These are phyloP conservation scores for Phellinidium pouzarii DNA, from an alignment of 1,284 basidiomycete species.

Conservation along the genomic window DNA sequence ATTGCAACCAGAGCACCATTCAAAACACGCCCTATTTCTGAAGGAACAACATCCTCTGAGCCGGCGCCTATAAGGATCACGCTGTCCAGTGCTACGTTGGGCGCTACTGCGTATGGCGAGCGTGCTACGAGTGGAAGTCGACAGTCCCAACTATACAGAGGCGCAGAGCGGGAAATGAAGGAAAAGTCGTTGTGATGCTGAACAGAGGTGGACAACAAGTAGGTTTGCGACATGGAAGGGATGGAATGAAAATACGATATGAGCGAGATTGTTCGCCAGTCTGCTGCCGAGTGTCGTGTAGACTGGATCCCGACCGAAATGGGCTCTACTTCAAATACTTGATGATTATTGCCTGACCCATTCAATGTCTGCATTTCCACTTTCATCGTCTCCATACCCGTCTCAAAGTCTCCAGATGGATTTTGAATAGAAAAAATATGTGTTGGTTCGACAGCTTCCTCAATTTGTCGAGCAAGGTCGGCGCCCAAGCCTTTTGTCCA, in stretches of 20 bases:
- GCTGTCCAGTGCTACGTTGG: conserved; percentile 45
- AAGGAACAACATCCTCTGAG: conserved; percentile 62
- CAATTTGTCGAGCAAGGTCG: conserved; percentile 69
- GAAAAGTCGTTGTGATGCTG: conserved; percentile 17
- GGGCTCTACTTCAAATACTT: conserved; percentile 24
- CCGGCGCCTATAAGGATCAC: conserved; percentile 66
- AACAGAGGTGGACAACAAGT: not conserved
- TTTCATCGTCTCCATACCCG: conserved; percentile 20
- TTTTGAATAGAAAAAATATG: conserved; percentile 54
- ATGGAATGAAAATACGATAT: conserved; percentile 81
- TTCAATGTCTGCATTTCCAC: not conserved
- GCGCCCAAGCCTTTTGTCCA: conserved; percentile 94
- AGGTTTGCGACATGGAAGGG: conserved; percentile 31
- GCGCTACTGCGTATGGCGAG: conserved; percentile 63
- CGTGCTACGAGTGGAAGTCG: conserved; percentile 58
- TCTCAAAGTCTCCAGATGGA: conserved; percentile 21
- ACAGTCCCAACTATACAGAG: conserved; percentile 55
- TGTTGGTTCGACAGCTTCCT: conserved; percentile 59
- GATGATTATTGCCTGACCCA: conserved; percentile 10
- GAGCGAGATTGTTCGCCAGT: conserved; percentile 65
- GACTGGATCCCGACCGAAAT: conserved; percentile 29
- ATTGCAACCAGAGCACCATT: conserved; percentile 81
- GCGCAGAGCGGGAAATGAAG: conserved; percentile 30
- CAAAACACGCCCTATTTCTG: conserved; percentile 65
- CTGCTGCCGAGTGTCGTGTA: conserved; percentile 59